Evolutionary conservation across 805 yeast genomes (phyloP).

Genomic region (Myxozyma mucilagina): DNA sequence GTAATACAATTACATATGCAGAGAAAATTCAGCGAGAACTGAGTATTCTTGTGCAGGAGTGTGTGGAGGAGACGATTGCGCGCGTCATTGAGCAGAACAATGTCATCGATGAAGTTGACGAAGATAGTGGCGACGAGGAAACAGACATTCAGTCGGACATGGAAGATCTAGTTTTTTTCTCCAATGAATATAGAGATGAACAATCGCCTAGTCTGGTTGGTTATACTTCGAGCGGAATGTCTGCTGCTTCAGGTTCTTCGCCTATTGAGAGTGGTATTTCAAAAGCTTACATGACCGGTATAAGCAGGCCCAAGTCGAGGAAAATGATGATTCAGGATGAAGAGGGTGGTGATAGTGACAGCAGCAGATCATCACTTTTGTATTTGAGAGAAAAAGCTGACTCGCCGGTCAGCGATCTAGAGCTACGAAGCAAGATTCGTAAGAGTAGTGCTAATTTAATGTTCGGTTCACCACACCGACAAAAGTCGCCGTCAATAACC

Average conservation of each 20-base stretch:
- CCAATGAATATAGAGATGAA: slow-evolving; percentile 23
- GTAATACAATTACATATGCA: slow-evolving; percentile 72
- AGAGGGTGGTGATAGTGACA: slow-evolving; percentile 30
- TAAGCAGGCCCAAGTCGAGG: slow-evolving; percentile 20
- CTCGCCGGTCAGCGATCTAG: slow-evolving; percentile 30
- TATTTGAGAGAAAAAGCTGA: slow-evolving; percentile 29
- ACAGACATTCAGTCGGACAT: slow-evolving; percentile 26
- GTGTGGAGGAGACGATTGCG: slow-evolving; percentile 63
- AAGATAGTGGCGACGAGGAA: slow-evolving; percentile 32
- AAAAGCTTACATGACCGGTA: not conserved
- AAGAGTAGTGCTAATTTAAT: slow-evolving; percentile 22
- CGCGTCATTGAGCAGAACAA: slow-evolving; percentile 48
- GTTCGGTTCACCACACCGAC: slow-evolving; percentile 31
- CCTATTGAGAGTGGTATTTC: slow-evolving; percentile 18
- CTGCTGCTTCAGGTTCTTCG: slow-evolving; percentile 27
- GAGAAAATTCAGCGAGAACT: slow-evolving; percentile 78
- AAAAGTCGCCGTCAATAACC: slow-evolving; percentile 26
- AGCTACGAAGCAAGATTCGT: slow-evolving; percentile 7
- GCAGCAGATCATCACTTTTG: slow-evolving; percentile 28
- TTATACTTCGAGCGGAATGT: slow-evolving; percentile 15
- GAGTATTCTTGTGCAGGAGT: slow-evolving; percentile 61
- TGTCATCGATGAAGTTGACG: slow-evolving; percentile 25
- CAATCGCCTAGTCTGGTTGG: slow-evolving; percentile 14
- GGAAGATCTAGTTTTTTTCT: slow-evolving; percentile 24
- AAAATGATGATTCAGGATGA: slow-evolving; percentile 16